Conservation (phyloP, 495 filamentous ascomycete genomes). For the Neurospora sp. region DNA sequence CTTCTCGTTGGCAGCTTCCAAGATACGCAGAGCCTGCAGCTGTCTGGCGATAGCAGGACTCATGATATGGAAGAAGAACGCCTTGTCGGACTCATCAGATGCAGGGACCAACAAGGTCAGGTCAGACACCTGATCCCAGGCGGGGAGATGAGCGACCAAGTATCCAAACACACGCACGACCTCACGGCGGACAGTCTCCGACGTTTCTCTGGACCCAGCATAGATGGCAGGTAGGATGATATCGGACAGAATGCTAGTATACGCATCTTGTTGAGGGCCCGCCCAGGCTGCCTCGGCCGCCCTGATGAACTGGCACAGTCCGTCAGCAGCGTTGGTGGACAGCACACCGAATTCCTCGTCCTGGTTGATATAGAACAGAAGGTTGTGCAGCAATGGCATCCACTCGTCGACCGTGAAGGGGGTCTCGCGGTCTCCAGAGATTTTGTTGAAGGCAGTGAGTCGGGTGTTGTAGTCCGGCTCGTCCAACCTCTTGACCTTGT, state of each 20-base stretch:
- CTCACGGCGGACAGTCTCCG: conserved; percentile 77
- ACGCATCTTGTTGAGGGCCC: conserved; percentile 27
- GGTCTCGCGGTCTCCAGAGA: conserved; percentile 47
- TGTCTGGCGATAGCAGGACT: conserved; percentile 87
- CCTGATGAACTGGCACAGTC: conserved; percentile 72
- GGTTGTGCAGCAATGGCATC: conserved; percentile 82
- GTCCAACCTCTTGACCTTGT: conserved; percentile 53
- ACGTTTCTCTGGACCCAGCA: conserved; percentile 59
- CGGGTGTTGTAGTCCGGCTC: conserved; percentile 81
- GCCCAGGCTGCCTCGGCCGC: conserved; percentile 25
- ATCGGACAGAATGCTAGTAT: conserved; percentile 41
- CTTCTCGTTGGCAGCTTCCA: conserved; percentile 55
- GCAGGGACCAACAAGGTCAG: conserved; percentile 62
- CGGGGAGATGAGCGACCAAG: conserved; percentile 59
- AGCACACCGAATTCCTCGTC: conserved; percentile 81
- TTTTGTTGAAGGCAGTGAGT: conserved; percentile 60
- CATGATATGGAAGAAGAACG: conserved; percentile 86
- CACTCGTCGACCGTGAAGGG: conserved; percentile 66
- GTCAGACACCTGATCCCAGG: conserved; percentile 61
- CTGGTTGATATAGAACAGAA: conserved; percentile 79
- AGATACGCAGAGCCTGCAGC: conserved; percentile 66
- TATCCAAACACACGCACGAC: conserved; percentile 68
- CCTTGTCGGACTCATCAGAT: conserved; percentile 66
- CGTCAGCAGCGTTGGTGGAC: conserved; percentile 67
- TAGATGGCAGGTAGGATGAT: conserved; percentile 68